These are phyloP conservation scores for Fusarium sp. DNA, from an alignment of 2,329 filamentous ascomycete genomes.

Conservation along the genomic window DNA sequence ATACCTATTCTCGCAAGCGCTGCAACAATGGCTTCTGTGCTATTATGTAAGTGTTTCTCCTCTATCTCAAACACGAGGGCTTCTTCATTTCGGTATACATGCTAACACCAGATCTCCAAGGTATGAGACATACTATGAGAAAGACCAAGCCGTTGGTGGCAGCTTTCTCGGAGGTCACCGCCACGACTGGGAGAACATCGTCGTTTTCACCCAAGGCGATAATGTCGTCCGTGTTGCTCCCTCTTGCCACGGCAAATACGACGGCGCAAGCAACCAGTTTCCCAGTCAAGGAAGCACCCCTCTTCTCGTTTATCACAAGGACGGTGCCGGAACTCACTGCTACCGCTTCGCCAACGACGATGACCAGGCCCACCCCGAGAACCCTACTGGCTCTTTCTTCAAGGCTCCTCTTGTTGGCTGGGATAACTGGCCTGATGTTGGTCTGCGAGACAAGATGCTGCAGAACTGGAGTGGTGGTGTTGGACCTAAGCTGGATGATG, in stretches of 20 bases:
- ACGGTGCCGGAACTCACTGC: slow-evolving; percentile 42
- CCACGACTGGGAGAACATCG: slow-evolving; percentile 54
- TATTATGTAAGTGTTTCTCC: slow-evolving; percentile 34
- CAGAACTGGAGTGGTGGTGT: slow-evolving; percentile 41
- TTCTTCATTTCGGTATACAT: neutral
- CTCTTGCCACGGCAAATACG: slow-evolving; percentile 42
- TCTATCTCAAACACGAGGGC: accelerated
- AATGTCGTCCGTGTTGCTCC: slow-evolving; percentile 42
- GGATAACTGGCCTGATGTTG: slow-evolving; percentile 41
- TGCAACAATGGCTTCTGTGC: slow-evolving; percentile 49
- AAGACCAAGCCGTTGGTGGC: slow-evolving; percentile 51
- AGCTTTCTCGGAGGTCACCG: slow-evolving; percentile 48
- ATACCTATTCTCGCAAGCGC: slow-evolving; percentile 45
- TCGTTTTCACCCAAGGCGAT: slow-evolving; percentile 46
- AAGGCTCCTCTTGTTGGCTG: slow-evolving; percentile 42
- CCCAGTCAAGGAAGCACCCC: slow-evolving; percentile 32
- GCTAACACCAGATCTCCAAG: neutral
- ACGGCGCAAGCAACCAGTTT: slow-evolving; percentile 35
- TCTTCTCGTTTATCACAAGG: slow-evolving; percentile 46
- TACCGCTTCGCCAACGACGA: slow-evolving; percentile 45
- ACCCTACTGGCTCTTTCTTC: slow-evolving; percentile 40
- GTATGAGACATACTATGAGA: slow-evolving; percentile 54
- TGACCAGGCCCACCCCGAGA: slow-evolving; percentile 40
- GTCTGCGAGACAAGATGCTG: slow-evolving; percentile 40
- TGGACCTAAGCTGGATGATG: slow-evolving; percentile 43